Base-by-base conservation (phyloP, 345 rosid species). In the Laguncularia racemosa region DNA sequence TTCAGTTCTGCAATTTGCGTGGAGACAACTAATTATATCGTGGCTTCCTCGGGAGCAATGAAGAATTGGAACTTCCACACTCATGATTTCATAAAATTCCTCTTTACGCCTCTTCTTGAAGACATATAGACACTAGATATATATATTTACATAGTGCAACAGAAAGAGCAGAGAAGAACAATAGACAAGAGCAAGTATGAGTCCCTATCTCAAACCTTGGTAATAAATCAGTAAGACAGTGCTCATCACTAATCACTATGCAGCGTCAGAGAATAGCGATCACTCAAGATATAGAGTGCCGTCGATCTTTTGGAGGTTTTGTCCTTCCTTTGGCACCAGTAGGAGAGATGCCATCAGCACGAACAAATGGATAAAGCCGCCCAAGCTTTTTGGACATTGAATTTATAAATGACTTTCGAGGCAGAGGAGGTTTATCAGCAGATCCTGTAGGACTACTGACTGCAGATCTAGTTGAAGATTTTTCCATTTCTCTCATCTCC, bases 271-370 rank as follows among this genome's bases (percentile, higher is more conserved):
- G 14, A 50, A 61, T 55, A 43, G 8, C 64, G 48, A 14, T 20
- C 64, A 55, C 61, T 92, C 78, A 89, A 56, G 98, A 86, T 68
- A 89, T 78, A 23, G 98, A 89, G 74, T 92, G 98, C 69, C 98
- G 68, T 40, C 95, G 66, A 72, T 86, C 76, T 75, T 92, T 89
- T 45, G 66, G 69, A 2, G 91, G 91, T 69, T 79, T 92, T 9
- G 60, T 77, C 65, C 82, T 73, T 47, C 75, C 68, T 75, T 66
- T 88, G 46, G 69, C 70, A 59, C 60, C 53, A 13, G 76, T 59
- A 55, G 86, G 76, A 53, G 81, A 10, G 45, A 76, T 53, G 28
- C 88, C 86, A 56, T 74, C 80, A 1, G 65, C 44, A 0, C 71
- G 74, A 15, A 64, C 66, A 59, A 91, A 92, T 10, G 92, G 92